Evolutionary conservation across 306 rosid species (phyloP).

Genomic region (Notholithocarpus densiflorus): DNA sequence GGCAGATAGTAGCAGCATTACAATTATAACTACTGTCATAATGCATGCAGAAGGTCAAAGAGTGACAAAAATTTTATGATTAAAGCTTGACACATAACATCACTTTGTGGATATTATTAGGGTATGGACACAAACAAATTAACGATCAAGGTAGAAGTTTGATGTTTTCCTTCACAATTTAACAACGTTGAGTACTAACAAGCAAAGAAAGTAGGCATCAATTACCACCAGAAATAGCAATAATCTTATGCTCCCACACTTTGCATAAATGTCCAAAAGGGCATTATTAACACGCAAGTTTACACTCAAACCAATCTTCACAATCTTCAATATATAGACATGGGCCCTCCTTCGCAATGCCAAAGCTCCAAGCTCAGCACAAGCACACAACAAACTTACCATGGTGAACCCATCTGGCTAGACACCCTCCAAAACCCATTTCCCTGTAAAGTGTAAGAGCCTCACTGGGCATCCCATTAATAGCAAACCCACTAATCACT

Average conservation of each 20-base stretch:
- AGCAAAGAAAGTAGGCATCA: background rate
- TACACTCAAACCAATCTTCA: slow-evolving; percentile 35
- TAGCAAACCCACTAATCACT: slow-evolving; percentile 51
- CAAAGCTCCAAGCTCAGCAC: slow-evolving; percentile 56
- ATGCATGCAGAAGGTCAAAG: no score
- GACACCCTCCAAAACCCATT: slow-evolving; percentile 33
- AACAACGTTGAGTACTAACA: no score
- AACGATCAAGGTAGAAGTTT: no score
- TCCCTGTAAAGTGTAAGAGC: slow-evolving; percentile 51
- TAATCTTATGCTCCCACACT: slow-evolving; percentile 44
- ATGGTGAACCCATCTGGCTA: slow-evolving; percentile 52
- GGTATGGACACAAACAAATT: no score
- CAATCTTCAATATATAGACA: slow-evolving; percentile 40
- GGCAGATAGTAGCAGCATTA: no score
- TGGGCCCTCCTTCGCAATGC: slow-evolving; percentile 51
- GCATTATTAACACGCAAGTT: slow-evolving; percentile 41
- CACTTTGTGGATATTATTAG: no score
- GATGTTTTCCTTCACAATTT: no score
- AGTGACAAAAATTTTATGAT: no score
- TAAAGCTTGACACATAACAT: no score
- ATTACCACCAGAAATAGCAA: background rate
- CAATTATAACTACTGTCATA: no score
- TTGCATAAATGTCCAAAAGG: slow-evolving; percentile 46
- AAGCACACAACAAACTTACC: slow-evolving; percentile 50
- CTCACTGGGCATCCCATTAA: slow-evolving; percentile 55